phyloP scores from a whole-genome alignment of 2,329 filamentous ascomycete species.

The Exserohilum rostratum region DNA sequence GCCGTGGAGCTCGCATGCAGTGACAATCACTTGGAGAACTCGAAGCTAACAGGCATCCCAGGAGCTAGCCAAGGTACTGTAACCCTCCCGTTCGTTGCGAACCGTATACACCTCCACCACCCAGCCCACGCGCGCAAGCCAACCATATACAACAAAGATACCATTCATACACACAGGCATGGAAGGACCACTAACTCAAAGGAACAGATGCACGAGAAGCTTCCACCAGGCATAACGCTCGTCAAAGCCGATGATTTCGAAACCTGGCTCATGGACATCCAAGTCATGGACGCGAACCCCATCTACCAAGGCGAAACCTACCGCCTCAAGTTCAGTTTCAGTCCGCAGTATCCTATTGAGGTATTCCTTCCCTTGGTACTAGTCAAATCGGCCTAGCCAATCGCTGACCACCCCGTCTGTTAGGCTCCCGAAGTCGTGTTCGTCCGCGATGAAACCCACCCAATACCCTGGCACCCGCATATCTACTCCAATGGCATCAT shows the following conservation, averaged over 20 bases:
- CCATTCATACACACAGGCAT: neutral
- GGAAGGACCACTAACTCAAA: neutral
- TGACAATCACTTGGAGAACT: neutral
- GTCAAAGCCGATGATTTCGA: constrained; percentile 81
- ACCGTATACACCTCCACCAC: neutral
- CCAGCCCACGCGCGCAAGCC: neutral
- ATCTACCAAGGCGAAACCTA: constrained; percentile 82
- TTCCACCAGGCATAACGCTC: constrained; percentile 74
- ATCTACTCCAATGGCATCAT: constrained; percentile 99
- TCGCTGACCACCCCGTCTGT: neutral
- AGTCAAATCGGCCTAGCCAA: neutral
- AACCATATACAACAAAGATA: neutral
- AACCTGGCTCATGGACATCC: constrained; percentile 92
- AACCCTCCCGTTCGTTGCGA: neutral
- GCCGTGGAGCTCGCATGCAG: neutral
- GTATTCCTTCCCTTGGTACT: constrained; percentile 16
- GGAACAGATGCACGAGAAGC: constrained; percentile 60
- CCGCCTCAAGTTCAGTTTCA: constrained; percentile 86
- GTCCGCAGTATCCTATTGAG: constrained; percentile 83
- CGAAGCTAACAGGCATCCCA: constrained; percentile 8
- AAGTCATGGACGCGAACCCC: constrained; percentile 87
- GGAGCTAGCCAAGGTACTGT: constrained; percentile 31
- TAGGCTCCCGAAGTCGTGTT: constrained; percentile 96
- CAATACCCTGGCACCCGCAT: constrained; percentile 93
- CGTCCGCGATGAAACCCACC: constrained; percentile 63